Base-by-base conservation (phyloP, 805 yeast species). In the Metschnikowia bowlesiae region DNA sequence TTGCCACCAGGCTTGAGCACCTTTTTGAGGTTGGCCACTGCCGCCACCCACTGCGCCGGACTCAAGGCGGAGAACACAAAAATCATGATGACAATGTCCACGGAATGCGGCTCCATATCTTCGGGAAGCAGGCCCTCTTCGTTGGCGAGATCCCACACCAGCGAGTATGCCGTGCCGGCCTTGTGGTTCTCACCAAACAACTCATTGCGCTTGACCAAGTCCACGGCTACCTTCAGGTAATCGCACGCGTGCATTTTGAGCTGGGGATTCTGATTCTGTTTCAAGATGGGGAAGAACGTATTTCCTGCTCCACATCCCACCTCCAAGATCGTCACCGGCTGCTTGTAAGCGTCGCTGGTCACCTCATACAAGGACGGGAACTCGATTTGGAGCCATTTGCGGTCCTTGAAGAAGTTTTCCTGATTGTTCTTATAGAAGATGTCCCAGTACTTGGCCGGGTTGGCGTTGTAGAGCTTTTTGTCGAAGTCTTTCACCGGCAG, bases 241-340 rank as follows among this genome's bases (percentile, higher is more conserved):
- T 94, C 99, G 45, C 90, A 94, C 2, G 96, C 99, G 48, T 81
- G 78, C 7, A 94, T 80, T 57, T 72, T 78, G 47, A 94, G 70
- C 29, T 83, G 69, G n/a, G 84, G 83, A 68, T 94, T 94, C 65
- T 87, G 76, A 65, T 94, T 94, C 59, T 86, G 90, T 49, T 78
- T 78, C 51, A 94, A 70, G 18, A 94, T 84, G 4, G 99, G 99
- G 66, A 86, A 94, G 74, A 94, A 80, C 0, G 99, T 94, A 67
- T 94, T 94, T 9, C 99, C 99, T 5, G 97, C 98, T 50, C 99
- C 99, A 70, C 99, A 94, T 3, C 99, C 99, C 43, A 94, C 85
- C 67, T 94, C 99, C 49, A 94, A 76, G 33, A 94, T 85, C 3
- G 84, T 82, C 22, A 78, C 76, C 4, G 85, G 80, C n/a, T 89